These are phyloP conservation scores for Lathyrus aphaca DNA, from an alignment of 306 rosid species.

Conservation along the genomic window DNA sequence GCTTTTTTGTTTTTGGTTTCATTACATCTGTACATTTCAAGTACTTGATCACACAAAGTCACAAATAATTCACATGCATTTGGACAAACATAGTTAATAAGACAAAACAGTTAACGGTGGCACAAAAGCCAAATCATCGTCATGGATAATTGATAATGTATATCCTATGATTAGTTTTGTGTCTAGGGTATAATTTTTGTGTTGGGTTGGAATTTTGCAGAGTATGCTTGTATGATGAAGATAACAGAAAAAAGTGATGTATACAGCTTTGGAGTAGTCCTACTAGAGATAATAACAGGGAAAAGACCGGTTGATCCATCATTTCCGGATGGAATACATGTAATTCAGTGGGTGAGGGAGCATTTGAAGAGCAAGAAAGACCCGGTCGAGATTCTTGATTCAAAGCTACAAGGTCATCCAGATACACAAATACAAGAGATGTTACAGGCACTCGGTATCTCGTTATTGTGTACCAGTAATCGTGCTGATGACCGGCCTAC, in stretches of 20 bases:
- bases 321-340: constrained; percentile 66
- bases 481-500: constrained; percentile 85
- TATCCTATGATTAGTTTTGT: constrained; percentile 6
- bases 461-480: constrained; percentile 73
- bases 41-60: constrained; percentile 41
- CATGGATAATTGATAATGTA: neutral
- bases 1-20: constrained; percentile 31
- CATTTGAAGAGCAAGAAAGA: constrained; percentile 75
- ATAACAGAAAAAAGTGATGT: constrained; percentile 86
- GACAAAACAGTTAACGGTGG: constrained; percentile 25
- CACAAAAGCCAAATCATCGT: constrained; percentile 42
- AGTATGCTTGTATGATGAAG: constrained; percentile 79
- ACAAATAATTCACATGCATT: constrained; percentile 40
- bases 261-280: constrained; percentile 86
- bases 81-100: constrained; percentile 19
- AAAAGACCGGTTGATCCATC: constrained; percentile 81
- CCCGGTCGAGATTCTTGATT: constrained; percentile 70
- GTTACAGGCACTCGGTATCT: constrained; percentile 79
- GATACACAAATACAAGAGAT: constrained; percentile 80
- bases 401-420: constrained; percentile 73
- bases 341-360: constrained; percentile 79
- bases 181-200: constrained; percentile 19
- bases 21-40: constrained; percentile 32
- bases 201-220: constrained; percentile 50
- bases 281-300: constrained; percentile 82